A percentile compares a stretch with the other conserved stretches of the same genome.
These are phyloP conservation scores for Erysimum cheiranthoides DNA, from an alignment of 345 rosid genomes.

Conservation along the genomic window DNA sequence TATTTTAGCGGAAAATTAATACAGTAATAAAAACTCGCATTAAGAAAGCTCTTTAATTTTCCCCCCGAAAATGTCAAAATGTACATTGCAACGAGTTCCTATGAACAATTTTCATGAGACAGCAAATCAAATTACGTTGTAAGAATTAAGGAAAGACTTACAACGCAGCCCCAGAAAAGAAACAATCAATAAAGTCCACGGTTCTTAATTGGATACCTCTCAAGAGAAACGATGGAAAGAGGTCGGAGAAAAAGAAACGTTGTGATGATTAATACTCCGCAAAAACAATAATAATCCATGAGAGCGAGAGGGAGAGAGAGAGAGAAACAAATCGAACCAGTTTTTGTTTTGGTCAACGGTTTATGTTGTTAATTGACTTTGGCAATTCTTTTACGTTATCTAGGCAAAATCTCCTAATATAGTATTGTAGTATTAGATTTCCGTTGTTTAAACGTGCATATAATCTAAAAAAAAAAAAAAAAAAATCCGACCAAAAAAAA, in stretches of 20 bases:
- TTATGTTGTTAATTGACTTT: slow-evolving; percentile 9
- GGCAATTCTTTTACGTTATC: background rate
- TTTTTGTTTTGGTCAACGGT: slow-evolving; percentile 24
- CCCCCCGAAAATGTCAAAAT: background rate
- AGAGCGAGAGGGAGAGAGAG: background rate
- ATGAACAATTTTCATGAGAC: background rate
- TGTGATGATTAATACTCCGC: background rate
- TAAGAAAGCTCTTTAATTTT: background rate
- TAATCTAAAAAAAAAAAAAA: too few species aligned
- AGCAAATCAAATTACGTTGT: slow-evolving; percentile 24
- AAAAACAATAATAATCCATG: slow-evolving; percentile 15
- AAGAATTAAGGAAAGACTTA: slow-evolving; percentile 31
- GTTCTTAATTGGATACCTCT: background rate
- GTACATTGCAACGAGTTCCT: slow-evolving; percentile 15
- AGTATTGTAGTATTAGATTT: background rate
- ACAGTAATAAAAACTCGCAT: background rate
- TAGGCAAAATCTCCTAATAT: background rate
- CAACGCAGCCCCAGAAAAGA: slow-evolving; percentile 31
- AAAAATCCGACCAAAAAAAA: too few species aligned
- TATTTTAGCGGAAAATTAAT: slow-evolving; percentile 24
- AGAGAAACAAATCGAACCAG: slow-evolving; percentile 2
- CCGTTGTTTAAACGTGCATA: background rate
- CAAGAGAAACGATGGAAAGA: slow-evolving; percentile 2
- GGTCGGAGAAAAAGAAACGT: slow-evolving; percentile 25
- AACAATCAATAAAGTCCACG: slow-evolving; percentile 25